Evolutionary conservation across 208 protist genomes (phyloP).

Genomic region (Leptomonas pyrrhocoris): DNA sequence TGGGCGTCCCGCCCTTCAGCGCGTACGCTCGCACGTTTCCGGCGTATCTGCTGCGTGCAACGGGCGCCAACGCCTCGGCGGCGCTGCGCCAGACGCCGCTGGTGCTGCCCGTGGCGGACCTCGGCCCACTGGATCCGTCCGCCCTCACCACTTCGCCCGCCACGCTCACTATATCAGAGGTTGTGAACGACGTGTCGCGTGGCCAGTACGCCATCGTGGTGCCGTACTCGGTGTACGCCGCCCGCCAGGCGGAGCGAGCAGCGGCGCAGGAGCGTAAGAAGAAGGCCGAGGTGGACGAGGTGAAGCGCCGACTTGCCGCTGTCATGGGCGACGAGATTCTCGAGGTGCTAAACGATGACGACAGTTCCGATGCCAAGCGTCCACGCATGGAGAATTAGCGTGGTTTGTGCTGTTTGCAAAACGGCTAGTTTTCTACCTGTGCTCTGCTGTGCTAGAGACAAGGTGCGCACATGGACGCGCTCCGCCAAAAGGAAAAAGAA

Average conservation of each 20-base stretch:
- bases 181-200: constrained; percentile 40
- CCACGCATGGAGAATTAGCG: constrained; percentile 20
- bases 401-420: neutral
- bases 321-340: constrained; percentile 39
- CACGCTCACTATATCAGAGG: constrained; percentile 52
- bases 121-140: constrained; percentile 27
- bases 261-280: constrained; percentile 25
- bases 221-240: constrained; percentile 42
- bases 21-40: constrained; percentile 27
- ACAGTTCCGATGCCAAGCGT: constrained; percentile 7
- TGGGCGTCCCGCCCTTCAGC: constrained; percentile 34
- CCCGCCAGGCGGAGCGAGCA: constrained; percentile 33
- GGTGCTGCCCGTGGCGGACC: constrained; percentile 26
- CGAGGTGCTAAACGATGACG: constrained; percentile 27
- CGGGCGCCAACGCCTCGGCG: constrained; percentile 18
- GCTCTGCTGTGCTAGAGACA: neutral
- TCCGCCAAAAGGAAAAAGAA: too few relatives aligned
- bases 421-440: neutral
- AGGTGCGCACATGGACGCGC: too few relatives aligned
- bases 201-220: constrained; percentile 60
- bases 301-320: constrained; percentile 46
- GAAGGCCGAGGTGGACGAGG: constrained; percentile 43
- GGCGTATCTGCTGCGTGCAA: constrained; percentile 56
- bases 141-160: constrained; percentile 39
- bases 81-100: constrained; percentile 28